A percentile compares a stretch with the other conserved stretches of the same genome.
phyloP scores from a whole-genome alignment of 208 protist genomes.

The Leishmania guyanensis region DNA sequence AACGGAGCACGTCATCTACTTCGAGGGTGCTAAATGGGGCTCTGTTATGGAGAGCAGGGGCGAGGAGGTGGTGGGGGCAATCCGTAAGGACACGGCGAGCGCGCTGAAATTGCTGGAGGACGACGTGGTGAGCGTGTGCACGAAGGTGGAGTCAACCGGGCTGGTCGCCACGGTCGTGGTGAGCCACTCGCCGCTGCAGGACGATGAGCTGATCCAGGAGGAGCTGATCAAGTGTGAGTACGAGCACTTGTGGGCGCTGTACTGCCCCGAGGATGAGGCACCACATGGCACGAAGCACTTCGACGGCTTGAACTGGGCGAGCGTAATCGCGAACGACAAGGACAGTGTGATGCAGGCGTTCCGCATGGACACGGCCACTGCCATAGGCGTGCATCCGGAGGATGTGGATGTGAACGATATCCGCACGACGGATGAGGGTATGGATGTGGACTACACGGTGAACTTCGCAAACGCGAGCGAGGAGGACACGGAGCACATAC shows the following conservation, averaged over 20 bases:
- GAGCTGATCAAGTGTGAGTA: slow-evolving; percentile 43
- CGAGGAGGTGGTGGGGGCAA: slow-evolving; percentile 33
- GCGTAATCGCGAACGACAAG: slow-evolving; percentile 22
- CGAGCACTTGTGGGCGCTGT: slow-evolving; percentile 52
- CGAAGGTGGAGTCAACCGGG: slow-evolving; percentile 12
- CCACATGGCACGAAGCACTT: slow-evolving; percentile 30
- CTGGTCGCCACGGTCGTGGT: slow-evolving; percentile 31
- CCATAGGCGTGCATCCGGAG: slow-evolving; percentile 19
- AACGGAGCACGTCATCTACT: slow-evolving; percentile 31
- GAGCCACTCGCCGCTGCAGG: slow-evolving; percentile 42
- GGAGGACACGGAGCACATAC: slow-evolving; percentile 8
- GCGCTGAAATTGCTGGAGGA: slow-evolving; percentile 32
- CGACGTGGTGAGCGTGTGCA: slow-evolving; percentile 31
- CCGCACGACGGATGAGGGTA: slow-evolving; percentile 15
- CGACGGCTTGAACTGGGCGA: slow-evolving; percentile 43
- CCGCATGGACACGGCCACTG: slow-evolving; percentile 41
- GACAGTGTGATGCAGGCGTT: slow-evolving; percentile 39
- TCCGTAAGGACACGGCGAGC: slow-evolving; percentile 42
- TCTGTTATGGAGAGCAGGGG: slow-evolving; percentile 29
- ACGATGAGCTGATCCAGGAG: slow-evolving; percentile 46
- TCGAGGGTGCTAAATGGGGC: slow-evolving; percentile 68
- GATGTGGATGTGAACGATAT: slow-evolving; percentile 34
- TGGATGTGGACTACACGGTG: slow-evolving; percentile 45
- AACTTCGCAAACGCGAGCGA: not conserved
- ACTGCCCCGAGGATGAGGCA: slow-evolving; percentile 35